Conservation (phyloP, 2,329 filamentous ascomycete genomes). For the Sordariomycetes sp. region DNA sequence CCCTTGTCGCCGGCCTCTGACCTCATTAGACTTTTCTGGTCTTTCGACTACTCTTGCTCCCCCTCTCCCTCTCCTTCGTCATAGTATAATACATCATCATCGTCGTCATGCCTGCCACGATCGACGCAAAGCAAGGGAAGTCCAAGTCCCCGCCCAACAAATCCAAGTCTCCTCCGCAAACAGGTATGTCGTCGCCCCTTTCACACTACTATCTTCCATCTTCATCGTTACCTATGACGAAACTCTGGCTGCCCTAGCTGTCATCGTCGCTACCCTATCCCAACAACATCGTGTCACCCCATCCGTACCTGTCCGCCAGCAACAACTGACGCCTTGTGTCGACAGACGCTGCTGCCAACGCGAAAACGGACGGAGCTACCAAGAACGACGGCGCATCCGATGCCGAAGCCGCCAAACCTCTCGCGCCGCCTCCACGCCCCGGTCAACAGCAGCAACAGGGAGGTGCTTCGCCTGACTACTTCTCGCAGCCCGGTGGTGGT, state of each 20-base stretch:
- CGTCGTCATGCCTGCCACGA: constrained; percentile 38
- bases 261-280: background rate
- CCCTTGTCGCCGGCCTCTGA: constrained; percentile 5
- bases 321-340: constrained; percentile 4
- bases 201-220: constrained; percentile 8
- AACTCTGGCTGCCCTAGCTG: background rate
- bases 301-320: too few relatives aligned
- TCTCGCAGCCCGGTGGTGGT: constrained; percentile 41
- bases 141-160: too few relatives aligned
- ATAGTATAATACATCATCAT: constrained; percentile 35
- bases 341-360: constrained; percentile 32
- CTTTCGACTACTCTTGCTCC: constrained; percentile 9
- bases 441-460: constrained; percentile 25
- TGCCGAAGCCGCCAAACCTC: constrained; percentile 53
- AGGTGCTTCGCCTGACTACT: constrained; percentile 57
- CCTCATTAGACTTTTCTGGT: constrained; percentile 8
- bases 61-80: constrained; percentile 13
- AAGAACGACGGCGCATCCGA: constrained; percentile 43
- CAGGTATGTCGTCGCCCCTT: constrained; percentile 27
- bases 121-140: constrained; percentile 26
- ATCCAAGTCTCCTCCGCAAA: constrained; percentile 39
- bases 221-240: constrained; percentile 7
- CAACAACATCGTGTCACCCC: background rate
- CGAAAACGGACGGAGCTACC: constrained; percentile 34
- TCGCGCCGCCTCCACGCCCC: constrained; percentile 63